These are phyloP conservation scores for Platanus orientalis DNA, from an alignment of 164 flowering plant species.

Conservation along the genomic window DNA sequence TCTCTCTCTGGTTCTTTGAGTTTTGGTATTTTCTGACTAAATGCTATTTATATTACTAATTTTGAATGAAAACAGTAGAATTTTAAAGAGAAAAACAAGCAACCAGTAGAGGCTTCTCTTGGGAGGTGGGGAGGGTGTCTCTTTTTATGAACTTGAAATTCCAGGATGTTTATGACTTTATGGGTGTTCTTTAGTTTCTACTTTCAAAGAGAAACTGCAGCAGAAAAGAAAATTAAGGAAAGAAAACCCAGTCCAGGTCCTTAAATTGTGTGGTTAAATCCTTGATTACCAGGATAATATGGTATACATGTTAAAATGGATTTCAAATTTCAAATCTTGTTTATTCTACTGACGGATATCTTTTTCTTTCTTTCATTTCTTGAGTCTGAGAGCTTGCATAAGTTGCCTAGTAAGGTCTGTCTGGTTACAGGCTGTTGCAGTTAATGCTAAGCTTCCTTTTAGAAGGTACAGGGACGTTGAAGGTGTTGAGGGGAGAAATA, in stretches of 20 bases:
- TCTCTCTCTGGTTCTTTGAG: neutral
- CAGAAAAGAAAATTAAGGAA: neutral
- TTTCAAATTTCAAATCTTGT: slow-evolving; percentile 4
- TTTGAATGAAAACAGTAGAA: neutral
- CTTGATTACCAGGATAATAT: neutral
- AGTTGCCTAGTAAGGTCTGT: neutral
- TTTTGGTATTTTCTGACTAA: neutral
- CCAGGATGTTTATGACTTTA: too few relatives aligned
- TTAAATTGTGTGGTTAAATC: neutral
- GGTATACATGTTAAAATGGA: neutral
- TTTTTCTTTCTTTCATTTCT: neutral
- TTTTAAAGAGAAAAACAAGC: neutral
- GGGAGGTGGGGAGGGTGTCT: too few relatives aligned
- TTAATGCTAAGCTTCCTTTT: neutral
- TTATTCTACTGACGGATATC: too few relatives aligned
- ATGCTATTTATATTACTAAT: neutral
- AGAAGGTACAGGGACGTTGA: neutral
- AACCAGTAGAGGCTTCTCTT: neutral
- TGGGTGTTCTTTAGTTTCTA: neutral
- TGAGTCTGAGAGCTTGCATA: slow-evolving; percentile 1
- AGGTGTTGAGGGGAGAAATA: neutral
- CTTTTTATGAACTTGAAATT: too few relatives aligned
- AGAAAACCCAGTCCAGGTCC: neutral
- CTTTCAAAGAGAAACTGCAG: too few relatives aligned
- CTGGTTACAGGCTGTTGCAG: slow-evolving; percentile 4